Evolutionary conservation across 1,139 yeast species (phyloP), one percentile per base, ranked within the genome.

Genomic region (Suhomyces bribrorum): DNA sequence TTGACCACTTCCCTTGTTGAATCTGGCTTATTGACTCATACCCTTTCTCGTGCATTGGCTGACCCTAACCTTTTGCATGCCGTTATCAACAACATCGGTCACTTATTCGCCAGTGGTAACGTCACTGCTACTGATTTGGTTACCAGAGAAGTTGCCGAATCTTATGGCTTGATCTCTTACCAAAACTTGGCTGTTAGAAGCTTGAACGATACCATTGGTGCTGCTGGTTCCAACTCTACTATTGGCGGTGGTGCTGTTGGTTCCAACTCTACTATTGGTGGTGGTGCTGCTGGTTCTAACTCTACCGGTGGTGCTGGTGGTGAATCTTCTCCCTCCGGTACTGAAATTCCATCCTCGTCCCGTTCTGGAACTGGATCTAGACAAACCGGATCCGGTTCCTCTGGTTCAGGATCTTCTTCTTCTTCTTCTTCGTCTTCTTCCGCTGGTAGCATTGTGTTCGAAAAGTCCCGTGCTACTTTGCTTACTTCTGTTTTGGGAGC

Each of bases 21-120:
- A 23, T 64, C 69, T 18, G 62, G 64, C 2, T 53, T 64, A 36
- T 48, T 65, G 33, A 52, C 48, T 29, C 45, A 62, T 46, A 52
- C 58, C 23, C 34, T 64, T 30, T 45, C 47, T 31, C 50, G 54
- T 48, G 66, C 68, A 16, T 47, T 61, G 29, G 38, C 46, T 4
- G 69, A 64, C 43, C 29, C 40, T n/a, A 52, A 48, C 5, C 59
- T 64, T 32, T 51, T 52, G 38, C 29, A 47, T n/a, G 63, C 68
- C 13, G 47, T 61, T 27, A 43, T 56, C 13, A 40, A 43, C 24
- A 57, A 56, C 41, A 37, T 60, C 28, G 57, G 56, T 16, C 26
- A 45, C 15, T 47, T 60, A 33, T 53, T 55, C 38, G 40, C 48
- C 24, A 36, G 41, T 12, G 54, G 56, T 4, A 38, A 35, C 15